These are phyloP conservation scores for Neobulgaria alba DNA, from an alignment of 2,329 filamentous ascomycete genomes.

Conservation along the genomic window DNA sequence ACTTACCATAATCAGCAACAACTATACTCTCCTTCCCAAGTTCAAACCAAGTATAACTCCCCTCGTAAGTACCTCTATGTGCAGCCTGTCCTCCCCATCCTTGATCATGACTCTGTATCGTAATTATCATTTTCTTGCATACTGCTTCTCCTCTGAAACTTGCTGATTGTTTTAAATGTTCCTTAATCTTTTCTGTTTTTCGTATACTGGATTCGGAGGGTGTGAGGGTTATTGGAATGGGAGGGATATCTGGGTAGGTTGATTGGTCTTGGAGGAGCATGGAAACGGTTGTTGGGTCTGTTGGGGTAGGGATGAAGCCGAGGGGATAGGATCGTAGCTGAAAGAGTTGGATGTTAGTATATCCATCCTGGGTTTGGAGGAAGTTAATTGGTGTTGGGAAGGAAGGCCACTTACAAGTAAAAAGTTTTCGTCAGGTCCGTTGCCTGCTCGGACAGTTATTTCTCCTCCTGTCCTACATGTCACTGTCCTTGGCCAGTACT, in stretches of 20 bases:
- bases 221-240: conserved; percentile 9
- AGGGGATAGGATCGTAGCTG: conserved; percentile 26
- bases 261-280: conserved; percentile 1
- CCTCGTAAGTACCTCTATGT: conserved; percentile 34
- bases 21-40: conserved; percentile 50
- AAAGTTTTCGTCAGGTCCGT: conserved; percentile 28
- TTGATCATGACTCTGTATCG: conserved; percentile 48
- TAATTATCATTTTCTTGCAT: conserved; percentile 54
- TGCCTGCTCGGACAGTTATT: conserved; percentile 7
- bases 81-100: conserved; percentile 39
- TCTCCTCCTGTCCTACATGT: conserved; percentile 16
- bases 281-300: conserved; percentile 5
- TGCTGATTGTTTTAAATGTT: conserved; percentile 17
- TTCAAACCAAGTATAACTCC: conserved; percentile 56
- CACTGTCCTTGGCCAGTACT: conserved; percentile 50
- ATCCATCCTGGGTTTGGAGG: neutral
- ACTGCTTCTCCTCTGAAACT: conserved; percentile 32
- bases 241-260: conserved; percentile 8
- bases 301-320: conserved; percentile 13
- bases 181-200: conserved; percentile 2
- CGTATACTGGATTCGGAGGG: neutral
- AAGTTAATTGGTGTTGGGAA: too few species aligned
- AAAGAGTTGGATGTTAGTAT: conserved; percentile 1
- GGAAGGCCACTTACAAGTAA: conserved; percentile 37
- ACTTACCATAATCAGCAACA: conserved; percentile 25